These are phyloP conservation scores for Primulina tabacum DNA, from an alignment of 257 asterid species.

Conservation along the genomic window DNA sequence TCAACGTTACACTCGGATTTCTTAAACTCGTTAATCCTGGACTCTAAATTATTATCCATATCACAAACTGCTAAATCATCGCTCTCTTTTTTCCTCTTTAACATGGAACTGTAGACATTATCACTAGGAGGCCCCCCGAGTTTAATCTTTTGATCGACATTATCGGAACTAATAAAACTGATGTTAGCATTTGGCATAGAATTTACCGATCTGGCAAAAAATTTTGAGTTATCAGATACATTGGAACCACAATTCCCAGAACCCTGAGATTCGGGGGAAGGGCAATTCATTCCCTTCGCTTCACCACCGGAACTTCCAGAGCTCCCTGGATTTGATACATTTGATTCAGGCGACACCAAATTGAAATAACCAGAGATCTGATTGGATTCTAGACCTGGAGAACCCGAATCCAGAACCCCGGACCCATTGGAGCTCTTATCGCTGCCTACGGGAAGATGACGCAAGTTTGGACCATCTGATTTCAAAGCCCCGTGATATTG, in stretches of 20 bases:
- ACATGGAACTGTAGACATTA: slow-evolving; percentile 26
- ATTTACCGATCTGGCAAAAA: slow-evolving; percentile 39
- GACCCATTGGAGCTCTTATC: slow-evolving; percentile 35
- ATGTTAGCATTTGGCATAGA: slow-evolving; percentile 35
- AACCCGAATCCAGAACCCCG: slow-evolving; percentile 32
- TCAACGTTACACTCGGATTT: slow-evolving; percentile 32
- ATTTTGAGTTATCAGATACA: slow-evolving; percentile 45
- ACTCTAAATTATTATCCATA: slow-evolving; percentile 24
- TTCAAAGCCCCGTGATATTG: slow-evolving; percentile 29
- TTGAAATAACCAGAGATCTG: slow-evolving; percentile 39
- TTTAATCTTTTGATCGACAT: slow-evolving; percentile 35
- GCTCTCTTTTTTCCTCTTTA: slow-evolving; percentile 65
- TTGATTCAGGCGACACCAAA: slow-evolving; percentile 58
- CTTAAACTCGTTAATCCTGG: slow-evolving; percentile 34
- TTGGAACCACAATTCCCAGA: slow-evolving; percentile 53
- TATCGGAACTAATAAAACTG: slow-evolving; percentile 32
- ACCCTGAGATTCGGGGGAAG: slow-evolving; percentile 60
- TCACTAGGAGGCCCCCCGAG: slow-evolving; percentile 28
- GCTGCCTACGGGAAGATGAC: slow-evolving; percentile 24
- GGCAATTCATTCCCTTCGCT: slow-evolving; percentile 38
- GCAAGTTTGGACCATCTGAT: slow-evolving; percentile 33
- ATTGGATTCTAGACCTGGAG: slow-evolving; percentile 29
- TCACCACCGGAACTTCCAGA: slow-evolving; percentile 33
- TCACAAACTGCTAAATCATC: slow-evolving; percentile 30
- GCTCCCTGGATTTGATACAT: slow-evolving; percentile 44